Evolutionary conservation across 1,284 basidiomycete genomes (phyloP).

Genomic region (Trametes pubescens): DNA sequence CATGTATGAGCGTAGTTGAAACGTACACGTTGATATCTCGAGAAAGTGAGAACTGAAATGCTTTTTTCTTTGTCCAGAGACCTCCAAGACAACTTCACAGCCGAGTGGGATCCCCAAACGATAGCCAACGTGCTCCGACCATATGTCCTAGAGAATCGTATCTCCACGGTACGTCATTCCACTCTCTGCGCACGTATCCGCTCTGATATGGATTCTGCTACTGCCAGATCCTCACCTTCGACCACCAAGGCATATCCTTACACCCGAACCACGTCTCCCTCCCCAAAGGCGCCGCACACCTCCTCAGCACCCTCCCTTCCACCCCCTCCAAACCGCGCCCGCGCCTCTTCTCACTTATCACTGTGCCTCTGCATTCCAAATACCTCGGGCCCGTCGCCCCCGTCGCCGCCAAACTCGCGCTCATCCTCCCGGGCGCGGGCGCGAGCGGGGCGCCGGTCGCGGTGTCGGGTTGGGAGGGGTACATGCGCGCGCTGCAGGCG

Average conservation of each 20-base stretch:
- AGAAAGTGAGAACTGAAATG: not conserved
- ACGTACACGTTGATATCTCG: not conserved
- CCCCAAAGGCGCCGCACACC: slow-evolving; percentile 58
- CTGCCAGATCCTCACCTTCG: slow-evolving; percentile 90
- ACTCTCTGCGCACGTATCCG: slow-evolving; percentile 6
- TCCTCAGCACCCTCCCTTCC: slow-evolving; percentile 44
- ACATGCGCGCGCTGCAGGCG: slow-evolving; percentile 66
- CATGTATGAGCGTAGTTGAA: not conserved
- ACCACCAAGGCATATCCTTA: slow-evolving; percentile 79
- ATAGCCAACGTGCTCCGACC: slow-evolving; percentile 69
- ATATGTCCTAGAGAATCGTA: slow-evolving; percentile 66
- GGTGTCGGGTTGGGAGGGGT: slow-evolving; percentile 64
- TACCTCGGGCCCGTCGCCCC: slow-evolving; percentile 63
- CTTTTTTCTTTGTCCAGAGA: slow-evolving; percentile 51
- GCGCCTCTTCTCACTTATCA: slow-evolving; percentile 67
- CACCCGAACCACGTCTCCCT: slow-evolving; percentile 93
- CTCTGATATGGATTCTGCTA: slow-evolving; percentile 11
- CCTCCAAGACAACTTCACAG: slow-evolving; percentile 82
- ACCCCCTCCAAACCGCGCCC: slow-evolving; percentile 35
- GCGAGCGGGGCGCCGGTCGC: slow-evolving; percentile 49
- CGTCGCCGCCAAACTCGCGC: slow-evolving; percentile 53
- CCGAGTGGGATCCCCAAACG: slow-evolving; percentile 68
- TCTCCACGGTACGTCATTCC: slow-evolving; percentile 63
- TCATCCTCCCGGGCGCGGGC: slow-evolving; percentile 22
- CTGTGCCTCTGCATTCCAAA: slow-evolving; percentile 65